Evolutionary conservation across 2,329 filamentous ascomycete species (phyloP), one percentile per base, ranked within the genome.

Genomic region (Trichoderma cornu-damae): DNA sequence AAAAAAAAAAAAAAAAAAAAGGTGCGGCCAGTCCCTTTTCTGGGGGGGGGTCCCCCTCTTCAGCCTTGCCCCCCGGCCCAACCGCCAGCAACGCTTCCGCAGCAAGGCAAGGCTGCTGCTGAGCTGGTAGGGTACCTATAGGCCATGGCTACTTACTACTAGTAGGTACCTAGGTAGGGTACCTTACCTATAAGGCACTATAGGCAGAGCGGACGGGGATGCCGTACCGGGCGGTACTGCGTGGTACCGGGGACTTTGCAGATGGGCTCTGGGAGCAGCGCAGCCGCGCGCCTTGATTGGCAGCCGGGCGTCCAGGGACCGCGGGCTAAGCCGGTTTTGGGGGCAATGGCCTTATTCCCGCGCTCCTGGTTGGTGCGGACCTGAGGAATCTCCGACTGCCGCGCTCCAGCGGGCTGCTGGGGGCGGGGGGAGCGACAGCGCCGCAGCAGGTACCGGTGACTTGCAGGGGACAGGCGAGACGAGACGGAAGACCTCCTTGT

Each of bases 21-120:
- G 44, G 57, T 28, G 32, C 44, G 49, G 34, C 43, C 57, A 55
- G 51, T 56, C 57, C 57, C 50, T 49, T 59, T 59, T 56, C 40
- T 56, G 40, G 32, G 16, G n/a, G n/a, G n/a, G n/a, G n/a, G n/a
- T n/a, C n/a, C n/a, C 28, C 51, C 35, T 35, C 49, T 37, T 58
- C 55, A 58, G 55, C 56, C 56, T 58, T 54, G 49, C 40, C 56
- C n/a, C 51, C 40, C 50, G 49, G 49, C 35, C 38, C 46, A 49
- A 50, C 54, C 54, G 46, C 46, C 34, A 42, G 37, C 24, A 24
- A 20, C 24, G 47, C 37, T 47, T 26, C 26, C 28, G 32, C n/a
- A n/a, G 37, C 26, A n/a, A n/a, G n/a, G 37, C 30, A 54, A 43
- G 40, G 50, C 51, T 24, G n/a, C n/a, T n/a, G n/a, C n/a, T n/a